Percentiles rank a stretch among this genome's conserved stretches.
phyloP scores from a whole-genome alignment of 768 basidiomycete species.

The Butyriboletus loyo region DNA sequence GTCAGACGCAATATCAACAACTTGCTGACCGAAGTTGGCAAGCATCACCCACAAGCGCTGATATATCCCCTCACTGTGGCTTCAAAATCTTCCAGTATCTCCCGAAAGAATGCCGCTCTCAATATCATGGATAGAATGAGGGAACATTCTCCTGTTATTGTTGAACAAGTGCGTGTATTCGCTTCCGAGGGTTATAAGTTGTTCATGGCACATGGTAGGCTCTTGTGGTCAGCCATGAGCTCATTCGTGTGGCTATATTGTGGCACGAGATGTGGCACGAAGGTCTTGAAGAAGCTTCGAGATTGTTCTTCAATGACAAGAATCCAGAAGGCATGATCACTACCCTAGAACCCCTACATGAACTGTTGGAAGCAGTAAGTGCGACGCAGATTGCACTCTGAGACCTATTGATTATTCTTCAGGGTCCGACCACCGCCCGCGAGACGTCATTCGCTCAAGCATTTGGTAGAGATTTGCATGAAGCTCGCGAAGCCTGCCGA shows the following conservation, averaged over 20 bases:
- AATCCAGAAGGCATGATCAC: conserved; percentile 98
- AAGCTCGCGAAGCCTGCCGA: conserved; percentile 88
- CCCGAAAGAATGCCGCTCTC: conserved; percentile 78
- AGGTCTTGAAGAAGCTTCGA: conserved; percentile 94
- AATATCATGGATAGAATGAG: conserved; percentile 90
- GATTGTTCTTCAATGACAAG: conserved; percentile 94
- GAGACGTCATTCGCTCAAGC: conserved; percentile 95
- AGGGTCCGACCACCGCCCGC: conserved; percentile 92
- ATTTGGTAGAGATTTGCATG: conserved; percentile 87
- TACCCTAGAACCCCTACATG: conserved; percentile 87
- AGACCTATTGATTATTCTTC: conserved; percentile 4
- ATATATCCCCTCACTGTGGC: conserved; percentile 96
- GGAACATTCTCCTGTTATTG: conserved; percentile 84
- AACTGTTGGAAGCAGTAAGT: conserved; percentile 80
- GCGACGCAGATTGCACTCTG: background rate
- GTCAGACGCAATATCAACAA: conserved; percentile 88
- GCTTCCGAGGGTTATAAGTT: background rate
- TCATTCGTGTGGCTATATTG: conserved; percentile 94
- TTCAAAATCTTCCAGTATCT: conserved; percentile 85
- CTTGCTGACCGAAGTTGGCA: conserved; percentile 88
- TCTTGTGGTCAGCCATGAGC: conserved; percentile 83
- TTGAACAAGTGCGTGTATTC: conserved; percentile 65
- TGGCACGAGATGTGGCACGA: conserved; percentile 99
- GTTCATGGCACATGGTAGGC: conserved; percentile 46
- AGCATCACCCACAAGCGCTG: conserved; percentile 94